Conservation (phyloP, 345 rosid genomes). For the Geranium rotundifolium region DNA sequence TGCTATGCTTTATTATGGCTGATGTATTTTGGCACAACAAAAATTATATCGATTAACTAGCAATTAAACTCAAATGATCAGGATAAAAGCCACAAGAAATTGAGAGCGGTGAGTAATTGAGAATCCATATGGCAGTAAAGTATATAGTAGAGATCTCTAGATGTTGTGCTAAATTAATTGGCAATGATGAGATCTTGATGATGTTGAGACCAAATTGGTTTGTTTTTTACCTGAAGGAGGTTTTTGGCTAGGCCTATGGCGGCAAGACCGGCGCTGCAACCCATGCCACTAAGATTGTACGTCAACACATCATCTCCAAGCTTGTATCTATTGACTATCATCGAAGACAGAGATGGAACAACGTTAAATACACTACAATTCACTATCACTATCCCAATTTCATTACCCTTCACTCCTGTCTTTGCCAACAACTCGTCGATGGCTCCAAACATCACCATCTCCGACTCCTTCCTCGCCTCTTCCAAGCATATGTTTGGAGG, state of each 20-base stretch:
- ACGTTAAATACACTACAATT: background rate
- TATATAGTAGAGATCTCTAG: too few relatives aligned
- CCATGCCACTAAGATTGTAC: slow-evolving; percentile 19
- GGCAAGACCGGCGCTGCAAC: slow-evolving; percentile 14
- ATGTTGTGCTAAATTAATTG: too few relatives aligned
- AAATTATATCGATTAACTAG: too few relatives aligned
- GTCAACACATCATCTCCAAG: slow-evolving; percentile 10
- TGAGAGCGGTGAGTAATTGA: too few relatives aligned
- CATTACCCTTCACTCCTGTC: slow-evolving; percentile 1
- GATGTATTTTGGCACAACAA: too few relatives aligned
- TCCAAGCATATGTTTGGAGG: background rate
- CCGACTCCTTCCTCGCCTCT: background rate
- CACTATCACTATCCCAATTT: background rate
- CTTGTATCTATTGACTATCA: slow-evolving; percentile 15
- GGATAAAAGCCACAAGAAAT: too few relatives aligned
- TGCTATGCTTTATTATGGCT: too few relatives aligned
- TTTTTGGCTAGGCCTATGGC: slow-evolving; percentile 6
- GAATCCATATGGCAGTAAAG: too few relatives aligned
- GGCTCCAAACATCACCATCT: slow-evolving; percentile 1
- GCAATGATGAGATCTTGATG: too few relatives aligned
- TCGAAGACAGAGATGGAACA: slow-evolving; percentile 11
- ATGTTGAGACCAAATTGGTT: too few relatives aligned
- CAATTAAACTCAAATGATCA: too few relatives aligned
- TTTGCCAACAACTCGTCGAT: background rate
- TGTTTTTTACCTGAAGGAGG: background rate